Conservation (phyloP, 345 rosid genomes). For the Aegle marmelos region DNA sequence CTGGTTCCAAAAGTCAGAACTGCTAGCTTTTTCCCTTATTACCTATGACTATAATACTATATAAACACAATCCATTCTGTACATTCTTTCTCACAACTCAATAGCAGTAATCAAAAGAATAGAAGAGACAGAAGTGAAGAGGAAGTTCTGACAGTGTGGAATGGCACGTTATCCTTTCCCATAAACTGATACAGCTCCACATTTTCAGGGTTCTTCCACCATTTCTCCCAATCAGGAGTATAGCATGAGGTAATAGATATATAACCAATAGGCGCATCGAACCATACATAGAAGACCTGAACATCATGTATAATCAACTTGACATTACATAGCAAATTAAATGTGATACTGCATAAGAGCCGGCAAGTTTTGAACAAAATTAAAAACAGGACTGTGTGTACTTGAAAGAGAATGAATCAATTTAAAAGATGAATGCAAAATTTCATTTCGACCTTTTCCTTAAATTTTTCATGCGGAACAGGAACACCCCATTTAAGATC, state of each 20-base stretch:
- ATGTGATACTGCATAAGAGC: background rate
- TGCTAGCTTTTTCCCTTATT: background rate
- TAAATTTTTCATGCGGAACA: conserved; percentile 81
- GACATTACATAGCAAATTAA: too few species aligned
- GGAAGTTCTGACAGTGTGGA: conserved; percentile 77
- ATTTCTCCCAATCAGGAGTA: conserved; percentile 91
- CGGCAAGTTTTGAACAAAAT: background rate
- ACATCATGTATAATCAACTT: conserved; percentile 13
- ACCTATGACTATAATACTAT: background rate
- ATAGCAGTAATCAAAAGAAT: background rate
- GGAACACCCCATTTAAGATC: conserved; percentile 99
- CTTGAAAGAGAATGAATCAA: background rate
- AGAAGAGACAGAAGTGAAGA: background rate
- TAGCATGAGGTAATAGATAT: conserved; percentile 88
- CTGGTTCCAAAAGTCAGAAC: background rate
- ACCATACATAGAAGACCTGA: conserved; percentile 98
- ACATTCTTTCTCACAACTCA: background rate
- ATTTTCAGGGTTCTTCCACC: conserved; percentile 99
- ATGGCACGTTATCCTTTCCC: conserved; percentile 98
- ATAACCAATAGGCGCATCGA: conserved; percentile 98
- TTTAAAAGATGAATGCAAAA: background rate
- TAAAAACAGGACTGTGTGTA: background rate
- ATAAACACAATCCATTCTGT: background rate
- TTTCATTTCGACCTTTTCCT: conserved; percentile 52
- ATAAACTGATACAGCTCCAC: conserved; percentile 97